These are phyloP conservation scores for Penicillium crustosum DNA, from an alignment of 2,329 filamentous ascomycete species.

Conservation along the genomic window DNA sequence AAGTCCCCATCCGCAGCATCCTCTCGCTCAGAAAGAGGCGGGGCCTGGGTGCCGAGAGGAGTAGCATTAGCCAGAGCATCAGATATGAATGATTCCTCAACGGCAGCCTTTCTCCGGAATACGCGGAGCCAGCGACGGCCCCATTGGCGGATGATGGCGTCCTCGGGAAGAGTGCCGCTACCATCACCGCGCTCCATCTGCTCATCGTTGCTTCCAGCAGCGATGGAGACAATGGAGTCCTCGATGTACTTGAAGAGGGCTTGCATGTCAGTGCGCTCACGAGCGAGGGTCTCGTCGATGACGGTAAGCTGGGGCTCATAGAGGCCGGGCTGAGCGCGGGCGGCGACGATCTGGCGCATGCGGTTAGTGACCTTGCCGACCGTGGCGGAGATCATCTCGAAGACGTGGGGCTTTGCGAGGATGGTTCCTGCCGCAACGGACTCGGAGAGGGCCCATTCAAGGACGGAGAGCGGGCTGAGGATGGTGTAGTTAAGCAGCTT, in stretches of 20 bases:
- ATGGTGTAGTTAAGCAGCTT: constrained; percentile 98
- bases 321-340: constrained; percentile 59
- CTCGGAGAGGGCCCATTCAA: constrained; percentile 84
- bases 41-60: constrained; percentile 38
- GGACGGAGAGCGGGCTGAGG: constrained; percentile 76
- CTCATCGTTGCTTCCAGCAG: constrained; percentile 70
- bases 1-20: constrained; percentile 31
- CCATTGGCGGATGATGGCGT: constrained; percentile 73
- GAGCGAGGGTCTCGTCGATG: constrained; percentile 65
- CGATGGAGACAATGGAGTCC: constrained; percentile 71
- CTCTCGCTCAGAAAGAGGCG: constrained; percentile 27
- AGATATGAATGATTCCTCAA: constrained; percentile 73
- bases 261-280: constrained; percentile 72
- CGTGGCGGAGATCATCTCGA: constrained; percentile 86
- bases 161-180: constrained; percentile 51
- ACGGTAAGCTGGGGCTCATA: constrained; percentile 55
- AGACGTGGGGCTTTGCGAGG: constrained; percentile 74
- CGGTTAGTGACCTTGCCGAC: constrained; percentile 86
- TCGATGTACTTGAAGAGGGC: constrained; percentile 79
- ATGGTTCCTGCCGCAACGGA: constrained; percentile 62
- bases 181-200: constrained; percentile 67
- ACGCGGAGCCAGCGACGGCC: constrained; percentile 82
- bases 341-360: constrained; percentile 73
- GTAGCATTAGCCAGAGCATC: constrained; percentile 55
- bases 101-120: constrained; percentile 75